Evolutionary conservation across 805 yeast species (phyloP), one percentile per base, ranked within the genome.

Genomic region (Ogataea ramenticola): DNA sequence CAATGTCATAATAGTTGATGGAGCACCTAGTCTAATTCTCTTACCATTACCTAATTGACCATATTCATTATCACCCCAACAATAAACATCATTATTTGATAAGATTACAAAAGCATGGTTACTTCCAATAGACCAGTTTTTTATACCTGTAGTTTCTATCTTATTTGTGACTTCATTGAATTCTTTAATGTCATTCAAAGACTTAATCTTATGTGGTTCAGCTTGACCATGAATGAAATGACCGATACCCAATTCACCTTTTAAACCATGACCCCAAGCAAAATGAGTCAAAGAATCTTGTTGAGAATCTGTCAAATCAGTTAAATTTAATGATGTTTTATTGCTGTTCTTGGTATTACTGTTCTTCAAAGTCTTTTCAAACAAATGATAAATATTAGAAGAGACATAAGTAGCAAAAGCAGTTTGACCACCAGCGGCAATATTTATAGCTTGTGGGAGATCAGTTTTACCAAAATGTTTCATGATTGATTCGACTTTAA

Each of bases 21-120:
- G 91, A 47, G 65, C 66, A 26, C 80, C 67, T 17, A 71, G 60
- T 57, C 83, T 82, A 46, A 74, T 73, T 36, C 74, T 69, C 55
- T 83, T 84, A 26, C 96, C 95, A 55, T 80, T 86, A 12, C 95
- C 96, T 37, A 86, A 70, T 64, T 91, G 96, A 21, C 91, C 95
- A 52, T 51, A 68, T 55, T 80, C 84, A 61, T 90, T 91, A 37
- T 79, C 82, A 21, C 99, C 99, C 88, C 96, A 88, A 5, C 67
- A 74, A 33, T 82, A 59, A 19, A 88, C 82, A 55, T 83, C 88
- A 19, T 74, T 74, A 48, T 82, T 82, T 36, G 69, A 61, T 45
- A 85, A 64, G 10, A 79, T 77, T 11, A 82, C 75, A 38, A 82
- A 70, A 0, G 69, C 67, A 55, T 90, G 96, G 48, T 80, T 79